Evolutionary conservation across 2,329 filamentous ascomycete genomes (phyloP).

Genomic region (Dactylonectria estremocensis): DNA sequence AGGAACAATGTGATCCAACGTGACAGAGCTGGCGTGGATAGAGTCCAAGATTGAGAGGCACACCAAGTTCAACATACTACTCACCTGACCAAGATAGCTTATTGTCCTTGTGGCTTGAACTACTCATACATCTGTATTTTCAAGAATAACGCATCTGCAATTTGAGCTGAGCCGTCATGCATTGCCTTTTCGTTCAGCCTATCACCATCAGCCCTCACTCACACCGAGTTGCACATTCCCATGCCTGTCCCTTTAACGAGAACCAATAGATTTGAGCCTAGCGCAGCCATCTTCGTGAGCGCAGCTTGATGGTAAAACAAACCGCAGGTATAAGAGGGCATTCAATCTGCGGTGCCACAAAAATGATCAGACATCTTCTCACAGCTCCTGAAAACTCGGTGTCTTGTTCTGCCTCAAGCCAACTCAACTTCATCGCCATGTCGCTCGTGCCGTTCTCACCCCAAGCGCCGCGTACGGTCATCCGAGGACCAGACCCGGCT

Average conservation of each 20-base stretch:
- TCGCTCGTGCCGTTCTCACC: not conserved
- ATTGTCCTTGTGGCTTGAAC: not conserved
- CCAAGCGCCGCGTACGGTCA: not conserved
- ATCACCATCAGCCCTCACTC: not conserved
- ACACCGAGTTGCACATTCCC: not conserved
- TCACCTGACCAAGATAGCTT: not conserved
- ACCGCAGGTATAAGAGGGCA: not conserved
- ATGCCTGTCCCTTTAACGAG: conserved; percentile 4
- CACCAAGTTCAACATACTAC: not conserved
- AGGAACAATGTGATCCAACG: not conserved
- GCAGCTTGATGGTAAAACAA: not conserved
- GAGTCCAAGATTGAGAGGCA: not conserved
- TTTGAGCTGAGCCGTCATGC: not conserved
- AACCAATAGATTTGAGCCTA: conserved; percentile 5
- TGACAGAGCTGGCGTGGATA: not conserved
- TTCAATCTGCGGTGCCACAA: not conserved
- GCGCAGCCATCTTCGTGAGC: not conserved
- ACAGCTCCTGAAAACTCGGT: not conserved
- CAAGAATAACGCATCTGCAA: not conserved
- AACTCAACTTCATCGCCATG: not conserved
- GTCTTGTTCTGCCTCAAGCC: not conserved
- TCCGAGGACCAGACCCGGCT: conserved; percentile 12
- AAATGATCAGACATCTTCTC: not conserved
- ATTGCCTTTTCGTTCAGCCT: not conserved
- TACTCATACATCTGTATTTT: conserved; percentile 1